A percentile compares a stretch with the other conserved stretches of the same genome.
Conservation (phyloP, 2,329 filamentous ascomycete species). For the Phaeophleospora eucalypticola region DNA sequence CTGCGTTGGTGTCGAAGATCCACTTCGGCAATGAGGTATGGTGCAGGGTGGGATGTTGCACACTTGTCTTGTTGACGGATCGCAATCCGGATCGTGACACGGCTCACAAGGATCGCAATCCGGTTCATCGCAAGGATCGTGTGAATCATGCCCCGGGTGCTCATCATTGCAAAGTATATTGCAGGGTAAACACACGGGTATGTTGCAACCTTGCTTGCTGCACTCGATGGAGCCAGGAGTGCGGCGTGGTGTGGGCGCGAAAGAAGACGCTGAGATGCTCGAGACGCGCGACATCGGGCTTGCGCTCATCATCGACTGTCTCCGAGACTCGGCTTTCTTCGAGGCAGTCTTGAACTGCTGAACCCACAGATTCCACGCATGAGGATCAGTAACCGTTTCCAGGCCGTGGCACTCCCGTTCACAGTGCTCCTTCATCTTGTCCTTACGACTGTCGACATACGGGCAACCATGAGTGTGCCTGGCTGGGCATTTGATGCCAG, state of each 20-base stretch:
- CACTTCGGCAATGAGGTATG: constrained; percentile 19
- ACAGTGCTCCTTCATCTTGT: constrained; percentile 26
- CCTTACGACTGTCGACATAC: constrained; percentile 24
- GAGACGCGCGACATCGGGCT: constrained; percentile 16
- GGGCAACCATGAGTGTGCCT: constrained; percentile 20
- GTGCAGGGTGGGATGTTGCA: constrained; percentile 18
- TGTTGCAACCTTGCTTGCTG: constrained; percentile 23
- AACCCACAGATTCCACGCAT: constrained; percentile 23
- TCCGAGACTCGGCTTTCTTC: constrained; percentile 18
- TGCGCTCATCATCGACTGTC: constrained; percentile 12
- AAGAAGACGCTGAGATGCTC: constrained; percentile 14
- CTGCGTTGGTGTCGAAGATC: constrained; percentile 18
- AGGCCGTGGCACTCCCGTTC: constrained; percentile 23
- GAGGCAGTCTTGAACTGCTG: constrained; percentile 22
- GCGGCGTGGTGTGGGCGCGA: constrained; percentile 10
- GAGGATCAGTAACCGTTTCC: constrained; percentile 20
- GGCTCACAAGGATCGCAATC: constrained; percentile 21
- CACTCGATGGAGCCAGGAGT: constrained; percentile 17
- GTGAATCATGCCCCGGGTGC: constrained; percentile 12
- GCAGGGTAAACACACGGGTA: constrained; percentile 24
- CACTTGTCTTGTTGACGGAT: constrained; percentile 13
- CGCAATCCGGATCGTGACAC: constrained; percentile 22
- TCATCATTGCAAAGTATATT: constrained; percentile 23
- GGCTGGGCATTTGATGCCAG: constrained; percentile 23
- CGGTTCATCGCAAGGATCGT: constrained; percentile 17